Evolutionary conservation across 2,329 filamentous ascomycete species (phyloP).

Genomic region (Teratosphaeria zuluensis): DNA sequence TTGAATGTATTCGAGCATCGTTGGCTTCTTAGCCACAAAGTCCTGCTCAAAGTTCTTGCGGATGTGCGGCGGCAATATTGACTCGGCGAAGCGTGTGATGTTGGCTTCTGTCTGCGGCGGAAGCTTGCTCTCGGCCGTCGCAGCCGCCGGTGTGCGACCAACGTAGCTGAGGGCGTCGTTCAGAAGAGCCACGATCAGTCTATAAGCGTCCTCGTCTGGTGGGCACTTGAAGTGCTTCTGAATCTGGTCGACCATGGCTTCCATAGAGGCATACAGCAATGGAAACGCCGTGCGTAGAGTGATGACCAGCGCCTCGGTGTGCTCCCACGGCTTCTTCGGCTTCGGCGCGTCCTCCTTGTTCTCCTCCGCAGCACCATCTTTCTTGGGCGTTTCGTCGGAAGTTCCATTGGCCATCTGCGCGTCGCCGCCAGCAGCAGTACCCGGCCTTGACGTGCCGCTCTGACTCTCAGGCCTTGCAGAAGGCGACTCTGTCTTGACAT

Average conservation of each 20-base stretch:
- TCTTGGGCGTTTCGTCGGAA: constrained; percentile 24
- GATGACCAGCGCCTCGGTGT: constrained; percentile 90
- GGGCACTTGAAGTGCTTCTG: constrained; percentile 99
- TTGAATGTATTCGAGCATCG: constrained; percentile 97
- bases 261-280: constrained; percentile 91
- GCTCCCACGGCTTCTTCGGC: constrained; percentile 82
- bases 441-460: constrained; percentile 27
- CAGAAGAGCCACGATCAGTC: constrained; percentile 90
- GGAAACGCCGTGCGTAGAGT: constrained; percentile 96
- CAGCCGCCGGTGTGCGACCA: constrained; percentile 73
- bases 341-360: constrained; percentile 35
- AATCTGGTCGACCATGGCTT: constrained; percentile 98
- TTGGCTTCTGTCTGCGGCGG: constrained; percentile 87
- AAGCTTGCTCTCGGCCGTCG: constrained; percentile 83
- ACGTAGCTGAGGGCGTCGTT: constrained; percentile 94
- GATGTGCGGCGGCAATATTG: constrained; percentile 87
- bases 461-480: constrained; percentile 28
- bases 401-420: constrained; percentile 26
- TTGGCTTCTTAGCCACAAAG: constrained; percentile 89
- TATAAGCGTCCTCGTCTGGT: constrained; percentile 94
- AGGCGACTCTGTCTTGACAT: constrained; percentile 25
- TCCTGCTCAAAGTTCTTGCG: constrained; percentile 95
- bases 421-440: constrained; percentile 33
- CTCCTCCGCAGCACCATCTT: constrained; percentile 26
- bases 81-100: constrained; percentile 92